These are phyloP conservation scores for Acarospora socialis DNA, from an alignment of 2,329 filamentous ascomycete species.

Conservation along the genomic window DNA sequence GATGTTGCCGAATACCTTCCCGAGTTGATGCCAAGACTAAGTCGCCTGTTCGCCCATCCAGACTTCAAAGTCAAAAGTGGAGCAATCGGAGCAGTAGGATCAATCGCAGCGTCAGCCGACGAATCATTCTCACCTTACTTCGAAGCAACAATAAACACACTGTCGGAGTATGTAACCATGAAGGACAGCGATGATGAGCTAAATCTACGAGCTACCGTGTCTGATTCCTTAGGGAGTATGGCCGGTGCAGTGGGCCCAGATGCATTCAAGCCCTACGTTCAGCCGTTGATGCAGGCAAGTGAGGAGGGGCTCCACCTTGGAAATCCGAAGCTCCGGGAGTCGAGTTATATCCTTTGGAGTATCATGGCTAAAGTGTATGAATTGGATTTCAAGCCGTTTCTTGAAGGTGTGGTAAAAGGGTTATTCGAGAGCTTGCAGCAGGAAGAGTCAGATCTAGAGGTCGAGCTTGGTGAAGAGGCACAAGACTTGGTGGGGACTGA, in stretches of 20 bases:
- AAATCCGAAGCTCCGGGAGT: constrained; percentile 84
- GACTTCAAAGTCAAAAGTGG: constrained; percentile 84
- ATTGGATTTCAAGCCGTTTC: constrained; percentile 65
- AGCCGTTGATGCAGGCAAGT: constrained; percentile 79
- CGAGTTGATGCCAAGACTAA: constrained; percentile 72
- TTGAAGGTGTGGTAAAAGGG: constrained; percentile 56
- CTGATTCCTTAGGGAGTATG: constrained; percentile 87
- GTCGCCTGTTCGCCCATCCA: constrained; percentile 66
- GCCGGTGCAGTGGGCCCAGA: constrained; percentile 73
- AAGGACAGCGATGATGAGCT: constrained; percentile 86
- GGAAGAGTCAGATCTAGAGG: constrained; percentile 69
- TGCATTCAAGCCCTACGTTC: constrained; percentile 80
- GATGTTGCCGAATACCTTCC: constrained; percentile 71
- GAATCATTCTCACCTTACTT: constrained; percentile 84
- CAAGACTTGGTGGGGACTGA: constrained; percentile 61
- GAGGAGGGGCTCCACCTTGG: constrained; percentile 82
- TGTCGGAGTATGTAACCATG: constrained; percentile 68
- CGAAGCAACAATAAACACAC: constrained; percentile 74
- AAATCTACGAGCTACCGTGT: constrained; percentile 75
- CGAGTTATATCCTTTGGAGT: constrained; percentile 93
- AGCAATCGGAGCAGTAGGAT: constrained; percentile 77
- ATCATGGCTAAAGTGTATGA: constrained; percentile 88
- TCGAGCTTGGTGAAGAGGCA: constrained; percentile 59
- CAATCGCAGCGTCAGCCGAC: constrained; percentile 74
- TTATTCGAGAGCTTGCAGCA: constrained; percentile 77